Evolutionary conservation across 2,329 filamentous ascomycete species (phyloP).

Genomic region (Dactylellina leptospora): DNA sequence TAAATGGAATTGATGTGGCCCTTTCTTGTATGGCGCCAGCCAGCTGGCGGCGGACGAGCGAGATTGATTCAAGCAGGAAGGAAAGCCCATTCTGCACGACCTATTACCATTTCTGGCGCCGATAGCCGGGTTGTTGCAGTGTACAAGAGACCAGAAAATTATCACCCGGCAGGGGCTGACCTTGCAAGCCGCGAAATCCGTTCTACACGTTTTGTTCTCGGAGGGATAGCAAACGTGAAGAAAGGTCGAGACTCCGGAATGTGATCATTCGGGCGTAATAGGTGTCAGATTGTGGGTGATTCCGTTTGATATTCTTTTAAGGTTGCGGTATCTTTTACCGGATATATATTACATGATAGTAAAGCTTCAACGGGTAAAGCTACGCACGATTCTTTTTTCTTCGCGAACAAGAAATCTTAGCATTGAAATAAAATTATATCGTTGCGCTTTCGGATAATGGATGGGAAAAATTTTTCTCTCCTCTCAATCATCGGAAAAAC

Average conservation of each 20-base stretch:
- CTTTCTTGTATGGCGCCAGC: conserved; percentile 22
- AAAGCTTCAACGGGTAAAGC: conserved; percentile 27
- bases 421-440: background rate
- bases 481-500: background rate
- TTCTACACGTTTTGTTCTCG: conserved; percentile 10
- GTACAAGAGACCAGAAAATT: background rate
- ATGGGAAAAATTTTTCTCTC: conserved; percentile 1
- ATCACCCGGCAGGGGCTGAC: conserved; percentile 12
- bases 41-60: conserved; percentile 19
- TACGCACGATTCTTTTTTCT: conserved; percentile 15
- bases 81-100: conserved; percentile 38
- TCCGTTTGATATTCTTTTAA: conserved; percentile 25
- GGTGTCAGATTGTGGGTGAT: background rate
- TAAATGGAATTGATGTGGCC: conserved; percentile 4
- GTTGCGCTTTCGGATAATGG: conserved; percentile 3
- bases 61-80: conserved; percentile 9
- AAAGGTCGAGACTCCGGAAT: conserved; percentile 17
- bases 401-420: background rate
- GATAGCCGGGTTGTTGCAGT: conserved; percentile 38
- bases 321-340: conserved; percentile 29
- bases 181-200: conserved; percentile 3
- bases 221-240: background rate
- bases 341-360: conserved; percentile 48
- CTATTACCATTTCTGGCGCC: conserved; percentile 42
- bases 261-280: too few relatives aligned